A percentile compares a stretch with the other conserved stretches of the same genome.
Evolutionary conservation across 352 stramenopile genomes (phyloP).

Genomic region (Globisporangium camurandrum): DNA sequence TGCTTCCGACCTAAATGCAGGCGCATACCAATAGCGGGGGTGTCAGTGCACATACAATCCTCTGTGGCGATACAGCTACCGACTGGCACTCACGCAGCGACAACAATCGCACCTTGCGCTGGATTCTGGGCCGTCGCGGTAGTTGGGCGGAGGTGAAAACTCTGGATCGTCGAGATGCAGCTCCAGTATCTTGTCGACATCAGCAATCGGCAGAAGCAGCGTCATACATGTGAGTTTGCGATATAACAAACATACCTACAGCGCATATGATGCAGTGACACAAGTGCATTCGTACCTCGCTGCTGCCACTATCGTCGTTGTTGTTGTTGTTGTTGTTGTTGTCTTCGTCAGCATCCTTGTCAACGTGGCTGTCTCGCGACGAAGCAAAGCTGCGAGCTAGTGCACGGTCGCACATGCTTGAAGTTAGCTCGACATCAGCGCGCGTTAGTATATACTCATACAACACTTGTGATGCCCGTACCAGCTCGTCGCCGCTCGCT

Average conservation of each 20-base stretch:
- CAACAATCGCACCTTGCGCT: constrained; percentile 15
- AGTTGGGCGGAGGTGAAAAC: constrained; percentile 21
- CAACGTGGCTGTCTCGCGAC: constrained; percentile 1
- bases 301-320: constrained; percentile 4
- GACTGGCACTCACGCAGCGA: not conserved
- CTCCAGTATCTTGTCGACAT: constrained; percentile 17
- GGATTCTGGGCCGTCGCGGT: constrained; percentile 23
- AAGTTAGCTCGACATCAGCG: not conserved
- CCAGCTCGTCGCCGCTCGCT: constrained; percentile 7
- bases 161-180: constrained; percentile 44
- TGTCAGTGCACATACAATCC: constrained; percentile 9
- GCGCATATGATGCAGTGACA: no score
- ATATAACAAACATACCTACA: not conserved
- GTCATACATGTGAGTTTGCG: not conserved
- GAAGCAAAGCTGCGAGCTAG: constrained; percentile 6
- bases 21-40: not conserved
- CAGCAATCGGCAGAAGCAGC: not conserved
- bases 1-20: constrained; percentile 2
- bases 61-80: constrained; percentile 1
- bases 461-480: not conserved
- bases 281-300: no score
- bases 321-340: constrained; percentile 16
- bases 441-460: not conserved
- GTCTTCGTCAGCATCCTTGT: no score
- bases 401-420: not conserved